A percentile compares a stretch with the other conserved stretches of the same genome.
Conservation (phyloP, 176 grass and related monocot genomes). For the Leersia perrieri region DNA sequence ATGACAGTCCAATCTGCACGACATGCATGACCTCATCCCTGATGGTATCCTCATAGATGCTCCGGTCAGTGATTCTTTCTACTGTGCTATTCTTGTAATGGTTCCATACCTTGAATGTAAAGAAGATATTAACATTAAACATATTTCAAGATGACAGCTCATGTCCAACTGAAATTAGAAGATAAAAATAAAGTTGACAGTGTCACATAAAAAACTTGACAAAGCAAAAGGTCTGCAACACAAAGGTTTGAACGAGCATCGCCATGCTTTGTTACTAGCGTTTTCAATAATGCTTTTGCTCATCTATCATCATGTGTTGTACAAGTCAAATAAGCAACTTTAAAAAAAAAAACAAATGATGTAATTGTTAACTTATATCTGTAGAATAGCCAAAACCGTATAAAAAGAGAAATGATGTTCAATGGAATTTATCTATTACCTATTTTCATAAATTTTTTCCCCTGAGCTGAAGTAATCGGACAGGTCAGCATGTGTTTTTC, state of each 20-base stretch:
- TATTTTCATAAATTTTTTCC: not conserved
- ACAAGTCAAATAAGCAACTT: not conserved
- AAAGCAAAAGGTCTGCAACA: not conserved
- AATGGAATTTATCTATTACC: not conserved
- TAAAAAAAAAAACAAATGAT: not conserved
- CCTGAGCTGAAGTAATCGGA: not conserved
- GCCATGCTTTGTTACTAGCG: not conserved
- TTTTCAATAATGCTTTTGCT: not conserved
- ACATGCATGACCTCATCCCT: constrained; percentile 50
- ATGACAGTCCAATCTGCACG: constrained; percentile 69
- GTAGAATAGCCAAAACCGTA: not conserved
- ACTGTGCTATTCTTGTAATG: constrained; percentile 56
- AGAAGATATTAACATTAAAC: constrained; percentile 41
- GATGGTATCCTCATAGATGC: constrained; percentile 52
- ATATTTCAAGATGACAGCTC: not conserved
- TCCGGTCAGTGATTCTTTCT: constrained; percentile 46
- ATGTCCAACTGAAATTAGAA: not conserved
- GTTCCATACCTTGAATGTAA: constrained; percentile 61
- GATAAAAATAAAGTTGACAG: not conserved
- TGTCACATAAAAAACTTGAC: not conserved
- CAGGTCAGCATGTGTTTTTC: not conserved
- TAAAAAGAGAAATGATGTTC: not conserved
- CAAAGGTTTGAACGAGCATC: not conserved
- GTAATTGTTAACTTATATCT: not conserved
- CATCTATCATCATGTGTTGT: not conserved